Evolutionary conservation across 2,329 filamentous ascomycete species (phyloP).

Genomic region (Aspergillus ustus): DNA sequence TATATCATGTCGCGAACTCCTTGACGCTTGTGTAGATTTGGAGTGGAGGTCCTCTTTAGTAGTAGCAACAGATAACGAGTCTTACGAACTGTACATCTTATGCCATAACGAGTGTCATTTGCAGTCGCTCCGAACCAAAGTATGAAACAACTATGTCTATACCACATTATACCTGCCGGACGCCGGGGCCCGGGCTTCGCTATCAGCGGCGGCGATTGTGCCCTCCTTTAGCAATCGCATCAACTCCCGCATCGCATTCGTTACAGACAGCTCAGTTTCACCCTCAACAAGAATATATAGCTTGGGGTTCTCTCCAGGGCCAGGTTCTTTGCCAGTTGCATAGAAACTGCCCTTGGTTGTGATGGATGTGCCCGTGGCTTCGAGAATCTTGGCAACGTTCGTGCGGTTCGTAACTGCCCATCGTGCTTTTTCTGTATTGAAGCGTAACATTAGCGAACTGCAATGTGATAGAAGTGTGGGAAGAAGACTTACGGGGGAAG

Average conservation of each 20-base stretch:
- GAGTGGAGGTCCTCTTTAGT: background rate
- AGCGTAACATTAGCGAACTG: slow-evolving; percentile 4
- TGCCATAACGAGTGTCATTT: background rate
- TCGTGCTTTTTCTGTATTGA: slow-evolving; percentile 75
- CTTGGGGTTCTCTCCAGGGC: slow-evolving; percentile 79
- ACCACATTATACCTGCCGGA: slow-evolving; percentile 87
- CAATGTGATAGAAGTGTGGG: slow-evolving; percentile 1
- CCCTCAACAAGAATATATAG: slow-evolving; percentile 97
- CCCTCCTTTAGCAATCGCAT: slow-evolving; percentile 87
- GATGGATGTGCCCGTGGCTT: slow-evolving; percentile 92
- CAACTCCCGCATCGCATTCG: slow-evolving; percentile 86
- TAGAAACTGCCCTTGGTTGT: slow-evolving; percentile 97
- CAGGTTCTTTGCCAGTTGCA: slow-evolving; percentile 76
- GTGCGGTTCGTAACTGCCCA: slow-evolving; percentile 99
- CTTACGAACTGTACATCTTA: background rate
- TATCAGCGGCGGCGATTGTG: slow-evolving; percentile 84
- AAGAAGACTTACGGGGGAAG: slow-evolving; percentile 71
- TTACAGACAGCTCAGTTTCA: slow-evolving; percentile 91
- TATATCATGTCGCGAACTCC: background rate
- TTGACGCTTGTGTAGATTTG: background rate
- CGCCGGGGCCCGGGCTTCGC: slow-evolving; percentile 77
- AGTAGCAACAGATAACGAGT: background rate
- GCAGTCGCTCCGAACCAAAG: background rate
- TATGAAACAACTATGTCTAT: slow-evolving; percentile 44
- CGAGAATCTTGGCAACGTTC: slow-evolving; percentile 97